Base-by-base conservation (phyloP, 352 stramenopile genomes). In the Thraustochytrium striatum region DNA sequence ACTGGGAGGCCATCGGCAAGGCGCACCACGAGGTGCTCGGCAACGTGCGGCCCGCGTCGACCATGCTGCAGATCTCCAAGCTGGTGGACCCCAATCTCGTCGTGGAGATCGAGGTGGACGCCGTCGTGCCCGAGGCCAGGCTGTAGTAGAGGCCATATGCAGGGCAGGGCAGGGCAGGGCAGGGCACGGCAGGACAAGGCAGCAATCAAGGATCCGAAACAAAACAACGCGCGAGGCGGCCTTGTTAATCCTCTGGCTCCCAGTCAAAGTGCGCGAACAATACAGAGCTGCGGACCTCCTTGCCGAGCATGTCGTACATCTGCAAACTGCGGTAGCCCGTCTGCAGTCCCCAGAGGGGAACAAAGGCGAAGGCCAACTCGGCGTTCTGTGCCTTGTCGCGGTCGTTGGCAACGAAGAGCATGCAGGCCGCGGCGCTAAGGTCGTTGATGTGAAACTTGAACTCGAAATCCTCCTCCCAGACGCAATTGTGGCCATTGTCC, bases 371-470 rank as follows among this genome's bases (percentile, higher is more conserved):
- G 21, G 65, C 65, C 11, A 75, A 61, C 32, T 30, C 52, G 1
- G 41, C 65, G n/a, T 55, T 38, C 33, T 21, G 30, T 9, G 50
- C 33, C 52, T 75, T 30, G 50, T 75, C 52, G 32, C 65, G 44
- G 11, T 75, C 65, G 47, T 75, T 30, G 13, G 50, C n/a, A 21
- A 38, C 65, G 52, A 75, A 75, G 21, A 75, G 39, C 16, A 75
- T 58, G 65, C 65, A 75, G 35, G 65, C 65, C 19, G 65, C 65
- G 7, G 65, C 43, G 30, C 61, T 75, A 38, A 75, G 65, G 65
- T 75, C 65, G 32, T 75, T 75, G 35, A 75, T 61, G 65, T 75
- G 65, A 38, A 75, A 75, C 65, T 75, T 75, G 65, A 75, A 75
- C 65, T 75, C 65, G 30, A 75, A 75, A n/a, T 75, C 65, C 65